Evolutionary conservation across 768 basidiomycete genomes (phyloP), one percentile per base, ranked within the genome.

Genomic region (Hydnomerulius pinastri): DNA sequence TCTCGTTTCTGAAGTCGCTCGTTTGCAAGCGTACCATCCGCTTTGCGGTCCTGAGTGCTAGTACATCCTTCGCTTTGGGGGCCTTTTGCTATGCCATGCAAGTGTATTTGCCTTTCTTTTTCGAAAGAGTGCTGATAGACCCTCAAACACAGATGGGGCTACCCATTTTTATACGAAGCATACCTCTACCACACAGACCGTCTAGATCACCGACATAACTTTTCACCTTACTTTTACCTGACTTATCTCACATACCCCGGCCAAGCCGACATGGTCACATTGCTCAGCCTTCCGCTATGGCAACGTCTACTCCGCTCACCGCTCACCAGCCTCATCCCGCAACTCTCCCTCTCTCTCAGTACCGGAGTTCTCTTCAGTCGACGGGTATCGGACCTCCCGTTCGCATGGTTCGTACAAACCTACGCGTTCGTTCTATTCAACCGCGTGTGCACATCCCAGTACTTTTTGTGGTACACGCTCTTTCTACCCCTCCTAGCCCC

Each of bases 381-480:
- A 47, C 73, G 71, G 35, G 74, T 69, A 38, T 67, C 73, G 13
- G 82, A 92, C 58, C 73, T 98, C 3, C 77, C 83, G 7, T 87
- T 94, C 56, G 77, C 88, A 3, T 96, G 91, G 90, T 93, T 97
- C 63, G 77, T 95, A 11, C 95, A 98, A 69, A 98, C 97, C 2
- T 79, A 79, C 30, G 72, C 80, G 0, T 98, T 99, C 61, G 95
- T 98, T n/a, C 71, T 92, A 7, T 96, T 98, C 74, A 99, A 98
- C 68, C 95, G 96, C 69, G 97, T 99, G 43, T 97, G 95, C 79
- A 99, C 97, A 0, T 97, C 94, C 0, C 69, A 98, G 90, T 99
- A 99, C 68, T 99, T 98, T 71, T 76, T 96, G 32, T 99, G 97
- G 97, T 98, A 94, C 65, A 82, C 92, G 12, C 82, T 93, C 43